A percentile compares a stretch with the other conserved stretches of the same genome.
phyloP scores from a whole-genome alignment of 2,329 filamentous ascomycete species.

The Delphinella strobiligena region DNA sequence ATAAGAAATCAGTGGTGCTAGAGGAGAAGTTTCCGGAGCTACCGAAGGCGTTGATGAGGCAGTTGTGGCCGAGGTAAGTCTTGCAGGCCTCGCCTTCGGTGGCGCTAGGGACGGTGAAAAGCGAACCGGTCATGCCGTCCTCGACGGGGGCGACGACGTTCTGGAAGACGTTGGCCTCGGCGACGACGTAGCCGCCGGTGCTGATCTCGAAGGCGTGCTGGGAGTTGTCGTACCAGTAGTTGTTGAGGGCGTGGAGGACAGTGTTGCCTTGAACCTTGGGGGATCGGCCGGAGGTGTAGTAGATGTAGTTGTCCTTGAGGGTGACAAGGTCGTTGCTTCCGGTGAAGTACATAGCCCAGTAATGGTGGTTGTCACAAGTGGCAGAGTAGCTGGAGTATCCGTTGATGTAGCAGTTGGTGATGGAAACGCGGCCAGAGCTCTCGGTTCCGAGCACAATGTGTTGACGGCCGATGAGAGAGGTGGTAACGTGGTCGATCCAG shows the following conservation, averaged over 20 bases:
- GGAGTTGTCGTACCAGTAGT: conserved; percentile 45
- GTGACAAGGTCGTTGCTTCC: conserved; percentile 47
- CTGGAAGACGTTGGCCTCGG: conserved; percentile 13
- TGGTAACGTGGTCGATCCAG: conserved; percentile 8
- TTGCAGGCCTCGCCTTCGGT: conserved; percentile 28
- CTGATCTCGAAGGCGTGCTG: conserved; percentile 46
- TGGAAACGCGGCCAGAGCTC: conserved; percentile 43
- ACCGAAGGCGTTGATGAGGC: conserved; percentile 33
- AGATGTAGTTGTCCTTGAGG: conserved; percentile 49
- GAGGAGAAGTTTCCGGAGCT: conserved; percentile 12
- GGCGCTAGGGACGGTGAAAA: conserved; percentile 26
- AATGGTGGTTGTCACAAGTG: conserved; percentile 17
- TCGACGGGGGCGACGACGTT: conserved; percentile 32
- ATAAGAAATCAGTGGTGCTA: conserved; percentile 35
- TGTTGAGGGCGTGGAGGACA: conserved; percentile 50
- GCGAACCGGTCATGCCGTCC: conserved; percentile 21
- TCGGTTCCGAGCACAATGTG: conserved; percentile 46
- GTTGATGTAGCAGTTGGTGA: conserved; percentile 50
- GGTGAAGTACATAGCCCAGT: conserved; percentile 31
- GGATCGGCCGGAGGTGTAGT: conserved; percentile 44
- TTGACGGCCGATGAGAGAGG: conserved; percentile 47
- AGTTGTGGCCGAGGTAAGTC: conserved; percentile 35
- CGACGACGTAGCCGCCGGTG: conserved; percentile 18
- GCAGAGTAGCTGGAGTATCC: conserved; percentile 43
- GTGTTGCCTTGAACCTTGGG: conserved; percentile 46